These are phyloP conservation scores for Ilyonectria mors-panacis DNA, from an alignment of 2,329 filamentous ascomycete species.

Conservation along the genomic window DNA sequence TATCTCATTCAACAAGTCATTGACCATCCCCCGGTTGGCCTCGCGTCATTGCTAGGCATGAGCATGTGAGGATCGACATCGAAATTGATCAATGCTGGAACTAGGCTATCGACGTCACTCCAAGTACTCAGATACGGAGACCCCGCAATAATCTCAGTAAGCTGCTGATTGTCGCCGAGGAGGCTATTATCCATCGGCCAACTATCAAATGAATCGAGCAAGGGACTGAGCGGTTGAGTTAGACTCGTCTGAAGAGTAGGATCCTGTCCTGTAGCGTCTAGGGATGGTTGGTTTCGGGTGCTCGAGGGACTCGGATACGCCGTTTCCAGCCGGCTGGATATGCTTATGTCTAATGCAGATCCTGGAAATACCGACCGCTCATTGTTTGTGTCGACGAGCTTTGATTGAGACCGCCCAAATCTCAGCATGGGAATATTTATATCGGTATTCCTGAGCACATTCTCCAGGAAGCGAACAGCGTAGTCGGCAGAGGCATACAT, in stretches of 20 bases:
- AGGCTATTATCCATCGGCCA: too few species aligned
- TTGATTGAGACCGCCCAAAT: background rate
- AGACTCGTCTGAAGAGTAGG: background rate
- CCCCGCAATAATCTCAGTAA: too few species aligned
- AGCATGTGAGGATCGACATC: conserved; percentile 13
- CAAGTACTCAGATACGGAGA: background rate
- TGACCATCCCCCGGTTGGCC: background rate
- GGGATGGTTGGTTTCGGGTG: conserved; percentile 5
- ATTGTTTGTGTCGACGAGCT: background rate
- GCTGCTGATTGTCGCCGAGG: too few species aligned
- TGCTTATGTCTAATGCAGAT: too few species aligned
- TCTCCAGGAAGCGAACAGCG: conserved; percentile 24
- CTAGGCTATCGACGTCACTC: background rate
- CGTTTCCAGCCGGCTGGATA: background rate
- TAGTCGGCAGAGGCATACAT: conserved; percentile 30
- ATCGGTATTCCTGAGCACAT: conserved; percentile 17
- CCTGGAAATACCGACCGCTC: too few species aligned
- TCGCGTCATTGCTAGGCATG: background rate
- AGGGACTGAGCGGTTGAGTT: background rate
- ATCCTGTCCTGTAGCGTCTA: too few species aligned
- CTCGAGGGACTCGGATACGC: conserved; percentile 1
- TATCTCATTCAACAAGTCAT: background rate
- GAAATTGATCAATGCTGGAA: conserved; percentile 17
- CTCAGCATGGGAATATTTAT: conserved; percentile 24
- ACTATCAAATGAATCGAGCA: background rate